A percentile compares a stretch with the other conserved stretches of the same genome.
Evolutionary conservation across 2,329 filamentous ascomycete species (phyloP).

Genomic region (Fusarium pseudocircinatum): DNA sequence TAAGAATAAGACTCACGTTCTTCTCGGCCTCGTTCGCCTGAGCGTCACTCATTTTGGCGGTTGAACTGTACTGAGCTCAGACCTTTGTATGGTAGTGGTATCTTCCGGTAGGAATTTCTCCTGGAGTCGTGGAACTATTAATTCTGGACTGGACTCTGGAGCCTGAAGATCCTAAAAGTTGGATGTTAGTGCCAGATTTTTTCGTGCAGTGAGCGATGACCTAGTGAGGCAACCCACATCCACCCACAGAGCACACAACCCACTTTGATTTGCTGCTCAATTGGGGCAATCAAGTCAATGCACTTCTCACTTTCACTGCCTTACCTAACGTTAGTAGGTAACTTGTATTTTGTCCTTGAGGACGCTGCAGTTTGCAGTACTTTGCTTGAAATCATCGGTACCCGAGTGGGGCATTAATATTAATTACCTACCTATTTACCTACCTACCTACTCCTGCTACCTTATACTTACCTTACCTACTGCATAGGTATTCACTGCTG

Average conservation of each 20-base stretch:
- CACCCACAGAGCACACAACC: constrained; percentile 5
- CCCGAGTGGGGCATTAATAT: constrained; percentile 19
- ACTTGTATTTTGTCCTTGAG: constrained; percentile 9
- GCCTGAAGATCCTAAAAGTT: constrained; percentile 43
- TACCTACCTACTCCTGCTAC: neutral
- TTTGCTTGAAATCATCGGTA: constrained; percentile 5
- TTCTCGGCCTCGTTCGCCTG: constrained; percentile 96
- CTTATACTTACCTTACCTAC: too few species aligned
- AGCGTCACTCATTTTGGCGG: constrained; percentile 82
- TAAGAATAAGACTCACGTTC: constrained; percentile 69
- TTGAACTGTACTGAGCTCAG: constrained; percentile 33
- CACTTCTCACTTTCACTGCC: constrained; percentile 16
- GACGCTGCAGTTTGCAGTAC: constrained; percentile 8
- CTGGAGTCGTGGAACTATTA: constrained; percentile 37
- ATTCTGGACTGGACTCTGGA: constrained; percentile 34
- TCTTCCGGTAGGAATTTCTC: constrained; percentile 11
- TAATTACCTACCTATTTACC: neutral
- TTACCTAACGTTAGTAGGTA: neutral
- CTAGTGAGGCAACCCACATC: constrained; percentile 26
- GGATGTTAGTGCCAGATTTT: constrained; percentile 48
- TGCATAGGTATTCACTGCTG: neutral
- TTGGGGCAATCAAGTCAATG: neutral
- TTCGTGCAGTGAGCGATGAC: constrained; percentile 44
- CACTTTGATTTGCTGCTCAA: constrained; percentile 19
- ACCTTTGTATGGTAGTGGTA: constrained; percentile 37